Conservation (phyloP, 257 asterid species). For the Lycium ferocissimum region DNA sequence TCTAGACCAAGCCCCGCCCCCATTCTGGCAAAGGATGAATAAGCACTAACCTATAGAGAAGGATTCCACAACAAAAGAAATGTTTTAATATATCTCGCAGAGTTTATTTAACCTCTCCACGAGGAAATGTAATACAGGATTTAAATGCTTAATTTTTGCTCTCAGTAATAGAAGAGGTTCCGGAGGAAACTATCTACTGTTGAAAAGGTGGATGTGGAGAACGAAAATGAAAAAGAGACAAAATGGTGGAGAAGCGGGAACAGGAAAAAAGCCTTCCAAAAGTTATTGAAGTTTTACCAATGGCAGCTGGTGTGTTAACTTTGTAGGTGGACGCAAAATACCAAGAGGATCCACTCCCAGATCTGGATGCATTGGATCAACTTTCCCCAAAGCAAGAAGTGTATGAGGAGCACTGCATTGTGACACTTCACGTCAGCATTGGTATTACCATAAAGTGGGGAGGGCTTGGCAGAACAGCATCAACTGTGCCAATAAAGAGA, state of each 20-base stretch:
- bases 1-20: conserved; percentile 73
- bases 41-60: conserved; percentile 88
- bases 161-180: neutral
- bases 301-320: conserved; percentile 85
- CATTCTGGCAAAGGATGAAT: conserved; percentile 89
- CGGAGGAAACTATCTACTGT: neutral
- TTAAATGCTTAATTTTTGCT: neutral
- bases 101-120: conserved; percentile 2
- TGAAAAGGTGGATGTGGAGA: neutral
- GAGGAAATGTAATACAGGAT: neutral
- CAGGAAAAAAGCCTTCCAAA: conserved; percentile 10
- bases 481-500: neutral
- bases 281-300: conserved; percentile 56
- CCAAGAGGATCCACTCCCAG: conserved; percentile 83
- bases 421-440: conserved; percentile 18
- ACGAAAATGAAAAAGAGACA: neutral
- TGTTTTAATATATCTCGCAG: neutral
- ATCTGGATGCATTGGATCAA: conserved; percentile 89
- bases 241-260: neutral
- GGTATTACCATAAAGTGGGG: neutral
- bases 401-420: conserved; percentile 89
- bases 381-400: conserved; percentile 97
- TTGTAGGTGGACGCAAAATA: conserved; percentile 73
- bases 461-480: conserved; percentile 2
- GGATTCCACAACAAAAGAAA: conserved; percentile 29